Evolutionary conservation across 2,329 filamentous ascomycete species (phyloP), one percentile per base, ranked within the genome.

Genomic region (Ophiostoma tasmaniense): DNA sequence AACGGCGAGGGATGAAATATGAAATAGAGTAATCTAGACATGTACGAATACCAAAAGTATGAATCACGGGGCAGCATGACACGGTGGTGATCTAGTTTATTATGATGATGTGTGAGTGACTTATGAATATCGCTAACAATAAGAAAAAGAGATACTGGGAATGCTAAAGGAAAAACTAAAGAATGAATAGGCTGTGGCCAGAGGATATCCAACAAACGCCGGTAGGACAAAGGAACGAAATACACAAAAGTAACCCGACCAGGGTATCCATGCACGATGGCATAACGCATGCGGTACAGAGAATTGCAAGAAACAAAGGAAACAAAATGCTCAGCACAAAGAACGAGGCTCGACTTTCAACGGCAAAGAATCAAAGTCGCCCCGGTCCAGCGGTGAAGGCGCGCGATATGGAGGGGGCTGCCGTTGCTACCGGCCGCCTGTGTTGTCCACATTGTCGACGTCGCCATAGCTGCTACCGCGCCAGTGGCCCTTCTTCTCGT

Each of bases 381-480:
- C 59, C 22, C 33, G 20, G 7, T 37, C 30, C 25, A 42, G 28
- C 42, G 22, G 25, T 5, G 33, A 55, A 14, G 20, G 61, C n/a
- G 39, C 37, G 17, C 42, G 42, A 20, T 70, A 70, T 50, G 64
- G 55, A 25, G 67, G 59, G 28, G 70, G 71, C 64, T 67, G 71
- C 67, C 33, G 71, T 13, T 68, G 39, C 72, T 73, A 76, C 65
- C 68, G 70, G 50, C 71, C 75, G 71, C 65, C 68, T 1, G 73
- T 71, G 69, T 75, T 75, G 70, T 78, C 77, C 55, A 80, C 73
- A 45, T 77, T 75, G 70, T 75, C 75, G 70, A 80, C 73, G 42
- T 77, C 75, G 37, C 78, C 77, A 64, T 79, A 75, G 35, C 77
- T 77, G 74, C 77, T 79, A 66, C 71, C 73, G 73, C 77, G 75